Evolutionary conservation across 768 basidiomycete species (phyloP), one percentile per base, ranked within the genome.

Genomic region (Dioszegia hungarica): DNA sequence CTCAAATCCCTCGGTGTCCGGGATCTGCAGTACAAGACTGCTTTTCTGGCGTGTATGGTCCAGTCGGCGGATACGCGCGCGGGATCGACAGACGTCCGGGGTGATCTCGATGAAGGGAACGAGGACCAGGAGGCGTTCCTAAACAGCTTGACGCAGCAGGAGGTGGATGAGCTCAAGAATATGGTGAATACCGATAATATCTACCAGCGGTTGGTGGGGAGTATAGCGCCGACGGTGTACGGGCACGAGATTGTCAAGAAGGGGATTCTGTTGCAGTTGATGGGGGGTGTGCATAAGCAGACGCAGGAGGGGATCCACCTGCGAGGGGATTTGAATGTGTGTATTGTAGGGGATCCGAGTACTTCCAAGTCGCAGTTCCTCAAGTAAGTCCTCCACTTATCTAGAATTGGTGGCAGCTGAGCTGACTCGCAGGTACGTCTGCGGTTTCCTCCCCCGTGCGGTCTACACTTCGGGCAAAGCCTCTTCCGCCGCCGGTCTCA

Each of bases 381-480:
- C 54, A 98, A 99, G 92, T 98, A 68, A 62, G 86, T 79, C 46
- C 2, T 3, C 12, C 14, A 6, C 11, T 24, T 40, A n/a, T n/a
- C n/a, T n/a, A n/a, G 20, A 2, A 39, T 39, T n/a, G 31, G 29
- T 17, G 15, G 29, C 5, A 24, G 6, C 34, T 11, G 12, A 17
- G 27, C 38, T 45, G 15, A 51, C 22, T 50, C 24, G 8, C 5
- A 97, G 94, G 79, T 99, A 98, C 66, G 87, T 99, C 47, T 97
- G 93, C 75, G 92, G 91, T 17, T 95, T 99, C 84, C 81, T 97
- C 1, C 95, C 94, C 55, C 90, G 95, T 24, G 90, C 94, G 1
- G 93, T 98, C 8, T 98, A 98, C 76, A 98, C 95, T 0, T 97
- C 94, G 0, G 95, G 95, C n/a, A 98, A 99, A 77, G 95, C 94